These are phyloP conservation scores for Phytopythium oedochilum DNA, from an alignment of 352 stramenopile species.

Conservation along the genomic window DNA sequence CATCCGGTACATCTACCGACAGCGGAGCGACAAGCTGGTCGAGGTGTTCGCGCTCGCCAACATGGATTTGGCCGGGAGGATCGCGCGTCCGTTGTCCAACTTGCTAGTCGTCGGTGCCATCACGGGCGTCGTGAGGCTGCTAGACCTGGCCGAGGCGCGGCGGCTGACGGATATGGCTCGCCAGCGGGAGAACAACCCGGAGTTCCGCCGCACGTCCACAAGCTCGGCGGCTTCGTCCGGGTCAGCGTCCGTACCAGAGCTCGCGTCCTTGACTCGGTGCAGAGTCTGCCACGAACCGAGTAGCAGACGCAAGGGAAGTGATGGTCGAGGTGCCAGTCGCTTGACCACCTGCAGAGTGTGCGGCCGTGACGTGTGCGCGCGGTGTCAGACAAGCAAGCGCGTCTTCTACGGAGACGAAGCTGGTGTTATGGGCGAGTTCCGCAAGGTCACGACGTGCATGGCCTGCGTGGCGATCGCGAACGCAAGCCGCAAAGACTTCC, in stretches of 20 bases:
- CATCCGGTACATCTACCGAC: slow-evolving; percentile 44
- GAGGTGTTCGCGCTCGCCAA: slow-evolving; percentile 42
- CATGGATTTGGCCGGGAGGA: slow-evolving; percentile 29
- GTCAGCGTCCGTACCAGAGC: slow-evolving; percentile 1
- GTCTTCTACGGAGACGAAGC: slow-evolving; percentile 31
- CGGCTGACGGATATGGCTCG: slow-evolving; percentile 35
- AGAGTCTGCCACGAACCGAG: slow-evolving; percentile 15
- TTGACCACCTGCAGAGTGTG: slow-evolving; percentile 17
- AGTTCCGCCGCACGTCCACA: slow-evolving; percentile 9
- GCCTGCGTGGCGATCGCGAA: slow-evolving; percentile 36
- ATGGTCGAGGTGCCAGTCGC: neutral
- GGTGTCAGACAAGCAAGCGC: slow-evolving; percentile 24
- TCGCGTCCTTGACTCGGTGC: slow-evolving; percentile 8
- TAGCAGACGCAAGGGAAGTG: neutral
- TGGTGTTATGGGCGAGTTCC: slow-evolving; percentile 33
- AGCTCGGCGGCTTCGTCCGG: slow-evolving; percentile 10
- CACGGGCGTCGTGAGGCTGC: slow-evolving; percentile 33
- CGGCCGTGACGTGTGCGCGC: slow-evolving; percentile 19
- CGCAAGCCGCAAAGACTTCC: slow-evolving; percentile 4
- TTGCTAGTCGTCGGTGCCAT: slow-evolving; percentile 33
- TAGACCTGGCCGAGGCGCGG: slow-evolving; percentile 43
- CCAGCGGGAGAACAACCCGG: slow-evolving; percentile 3
- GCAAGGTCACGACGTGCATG: slow-evolving; percentile 35
- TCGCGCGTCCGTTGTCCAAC: slow-evolving; percentile 27
- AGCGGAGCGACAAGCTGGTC: slow-evolving; percentile 39